Evolutionary conservation across 129 eudicot species (phyloP), one percentile per base, ranked within the genome.

Genomic region (Deinandra increscens): DNA sequence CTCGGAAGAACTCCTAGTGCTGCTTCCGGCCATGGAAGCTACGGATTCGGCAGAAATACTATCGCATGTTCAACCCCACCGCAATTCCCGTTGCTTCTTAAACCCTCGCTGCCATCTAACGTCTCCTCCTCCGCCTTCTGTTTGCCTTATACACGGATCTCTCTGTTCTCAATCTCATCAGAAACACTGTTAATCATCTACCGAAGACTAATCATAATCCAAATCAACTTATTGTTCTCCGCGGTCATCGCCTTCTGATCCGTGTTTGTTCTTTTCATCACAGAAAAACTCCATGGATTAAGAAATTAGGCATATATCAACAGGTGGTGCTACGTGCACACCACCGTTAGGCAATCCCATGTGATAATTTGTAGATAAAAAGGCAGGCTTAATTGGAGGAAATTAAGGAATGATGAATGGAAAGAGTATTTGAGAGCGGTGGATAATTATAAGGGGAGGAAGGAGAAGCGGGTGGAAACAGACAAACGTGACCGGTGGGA

Each of bases 1-100:
- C 87, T 4, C 82, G 77, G 37, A 93, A 64, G 64, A 84, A 81
- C 44, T 6, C 88, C 95, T 7, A 82, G 80, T 8, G 92, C 92
- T 37, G 87, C 81, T 80, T 87, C 95, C 7, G 97, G 97, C 55
- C 65, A 73, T 14, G 95, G 97, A 1, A 90, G 85, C 74, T 72
- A 79, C 11, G 84, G 84, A 66, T 81, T 68, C 4, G 86, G 86
- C 4, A 43, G 78, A 73, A 69, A 69, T 0, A 86, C 71, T 49
- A 23, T 13, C 5, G 38, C 39, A 10, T 31, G 50, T 55, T 72
- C 58, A 19, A 22, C 60, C n/a, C n/a, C n/a, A n/a, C n/a, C n/a
- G n/a, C n/a, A n/a, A n/a, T n/a, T n/a, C n/a, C n/a, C n/a, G n/a
- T n/a, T n/a, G n/a, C n/a, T n/a, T n/a, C n/a, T n/a, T n/a, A n/a